phyloP scores from a whole-genome alignment of 108 stramenopile species.

The Skeletonema grethae region DNA sequence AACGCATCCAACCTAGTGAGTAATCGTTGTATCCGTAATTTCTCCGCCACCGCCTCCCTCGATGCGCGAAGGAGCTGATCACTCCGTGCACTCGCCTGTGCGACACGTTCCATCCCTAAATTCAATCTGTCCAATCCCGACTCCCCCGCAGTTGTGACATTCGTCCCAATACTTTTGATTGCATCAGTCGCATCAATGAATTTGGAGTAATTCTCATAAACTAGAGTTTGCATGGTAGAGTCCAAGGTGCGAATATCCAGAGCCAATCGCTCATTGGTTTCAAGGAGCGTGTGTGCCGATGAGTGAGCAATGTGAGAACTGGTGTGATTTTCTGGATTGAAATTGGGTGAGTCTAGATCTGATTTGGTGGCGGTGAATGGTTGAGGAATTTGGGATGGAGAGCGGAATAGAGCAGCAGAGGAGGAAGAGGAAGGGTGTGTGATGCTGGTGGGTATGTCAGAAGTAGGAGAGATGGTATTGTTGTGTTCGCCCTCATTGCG shows the following conservation, averaged over 20 bases:
- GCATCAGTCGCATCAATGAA: slow-evolving; percentile 99
- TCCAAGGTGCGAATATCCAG: slow-evolving; percentile 87
- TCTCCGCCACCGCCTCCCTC: slow-evolving; percentile 83
- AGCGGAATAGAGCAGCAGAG: not conserved
- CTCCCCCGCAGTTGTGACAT: slow-evolving; percentile 52
- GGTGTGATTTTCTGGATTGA: slow-evolving; percentile 66
- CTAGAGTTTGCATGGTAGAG: slow-evolving; percentile 97
- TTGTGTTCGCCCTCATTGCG: slow-evolving; percentile 12
- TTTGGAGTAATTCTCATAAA: slow-evolving; percentile 99
- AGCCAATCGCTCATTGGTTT: slow-evolving; percentile 71
- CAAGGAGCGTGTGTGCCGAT: slow-evolving; percentile 62
- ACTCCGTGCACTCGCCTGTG: slow-evolving; percentile 32
- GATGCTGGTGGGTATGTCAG: not conserved
- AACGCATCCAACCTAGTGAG: slow-evolving; percentile 77
- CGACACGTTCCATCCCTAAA: slow-evolving; percentile 51
- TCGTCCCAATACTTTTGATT: slow-evolving; percentile 82
- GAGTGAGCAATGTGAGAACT: slow-evolving; percentile 55
- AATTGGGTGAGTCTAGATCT: slow-evolving; percentile 79
- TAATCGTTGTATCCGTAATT: slow-evolving; percentile 76
- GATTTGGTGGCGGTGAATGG: slow-evolving; percentile 41
- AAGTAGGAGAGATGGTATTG: not conserved
- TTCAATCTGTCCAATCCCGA: slow-evolving; percentile 52
- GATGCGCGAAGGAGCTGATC: slow-evolving; percentile 57
- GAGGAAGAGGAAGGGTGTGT: not conserved
- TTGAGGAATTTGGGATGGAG: slow-evolving; percentile 39